Evolutionary conservation across 2,329 filamentous ascomycete species (phyloP).

Genomic region (Dactylonectria macrodidyma): DNA sequence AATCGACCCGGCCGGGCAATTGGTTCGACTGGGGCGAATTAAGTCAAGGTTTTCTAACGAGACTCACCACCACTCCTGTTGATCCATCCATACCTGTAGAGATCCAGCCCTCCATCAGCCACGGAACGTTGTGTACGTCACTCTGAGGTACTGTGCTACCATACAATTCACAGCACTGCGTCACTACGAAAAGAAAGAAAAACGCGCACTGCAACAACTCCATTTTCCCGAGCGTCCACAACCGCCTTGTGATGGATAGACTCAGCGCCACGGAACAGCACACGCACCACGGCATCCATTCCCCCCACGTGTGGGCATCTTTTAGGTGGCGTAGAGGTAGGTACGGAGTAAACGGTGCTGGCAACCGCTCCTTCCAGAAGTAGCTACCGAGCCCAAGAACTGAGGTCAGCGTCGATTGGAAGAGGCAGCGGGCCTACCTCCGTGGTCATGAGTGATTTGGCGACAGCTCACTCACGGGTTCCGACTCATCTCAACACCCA

Average conservation of each 20-base stretch:
- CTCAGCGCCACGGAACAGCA: constrained; percentile 14
- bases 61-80: constrained; percentile 5
- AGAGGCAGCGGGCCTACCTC: constrained; percentile 4
- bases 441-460: constrained; percentile 12
- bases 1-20: constrained; percentile 19
- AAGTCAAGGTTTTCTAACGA: constrained; percentile 33
- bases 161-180: constrained; percentile 1
- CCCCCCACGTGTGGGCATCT: constrained; percentile 29
- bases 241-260: constrained; percentile 14
- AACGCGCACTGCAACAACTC: constrained; percentile 16
- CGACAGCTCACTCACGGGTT: constrained; percentile 15
- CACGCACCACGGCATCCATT: constrained; percentile 28
- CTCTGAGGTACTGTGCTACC: not conserved
- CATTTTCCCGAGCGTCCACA: constrained; percentile 14
- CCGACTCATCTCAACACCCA: not conserved
- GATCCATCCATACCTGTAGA: constrained; percentile 13
- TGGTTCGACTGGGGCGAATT: constrained; percentile 38
- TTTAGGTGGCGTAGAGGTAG: too few relatives aligned
- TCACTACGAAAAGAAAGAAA: constrained; percentile 6
- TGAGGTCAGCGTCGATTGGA: constrained; percentile 15
- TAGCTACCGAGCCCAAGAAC: constrained; percentile 18
- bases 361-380: constrained; percentile 36
- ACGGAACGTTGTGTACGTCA: constrained; percentile 11
- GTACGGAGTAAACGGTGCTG: constrained; percentile 32
- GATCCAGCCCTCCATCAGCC: constrained; percentile 17